Evolutionary conservation across 768 basidiomycete genomes (phyloP).

Genomic region (Dendrothele bispora): DNA sequence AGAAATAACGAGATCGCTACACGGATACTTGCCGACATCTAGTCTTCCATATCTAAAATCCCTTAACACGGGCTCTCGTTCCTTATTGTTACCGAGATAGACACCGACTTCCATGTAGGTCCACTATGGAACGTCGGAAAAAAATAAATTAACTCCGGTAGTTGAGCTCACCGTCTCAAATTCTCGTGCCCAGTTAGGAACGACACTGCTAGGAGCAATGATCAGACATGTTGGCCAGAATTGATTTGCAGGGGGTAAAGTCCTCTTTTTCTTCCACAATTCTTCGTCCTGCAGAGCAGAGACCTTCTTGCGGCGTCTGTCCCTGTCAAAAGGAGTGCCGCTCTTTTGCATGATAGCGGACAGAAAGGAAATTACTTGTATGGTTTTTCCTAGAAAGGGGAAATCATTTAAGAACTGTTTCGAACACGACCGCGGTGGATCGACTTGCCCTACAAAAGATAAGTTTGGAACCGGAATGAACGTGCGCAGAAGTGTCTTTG

Average conservation of each 20-base stretch:
- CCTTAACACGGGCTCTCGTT: conserved; percentile 55
- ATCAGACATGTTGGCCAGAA: conserved; percentile 89
- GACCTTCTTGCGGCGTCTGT: conserved; percentile 68
- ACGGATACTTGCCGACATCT: conserved; percentile 67
- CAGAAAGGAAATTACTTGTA: conserved; percentile 87
- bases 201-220: conserved; percentile 82
- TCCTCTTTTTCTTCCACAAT: conserved; percentile 51
- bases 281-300: conserved; percentile 59
- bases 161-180: conserved; percentile 64
- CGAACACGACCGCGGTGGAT: background rate
- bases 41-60: conserved; percentile 82
- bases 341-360: conserved; percentile 89
- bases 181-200: conserved; percentile 89
- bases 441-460: conserved; percentile 23
- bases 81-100: conserved; percentile 54
- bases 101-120: conserved; percentile 88
- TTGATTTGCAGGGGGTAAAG: conserved; percentile 63
- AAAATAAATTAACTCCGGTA: background rate
- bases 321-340: conserved; percentile 62
- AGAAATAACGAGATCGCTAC: background rate
- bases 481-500: conserved; percentile 4
- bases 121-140: conserved; percentile 56
- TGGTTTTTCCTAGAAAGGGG: conserved; percentile 74
- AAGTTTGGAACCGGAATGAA: background rate
- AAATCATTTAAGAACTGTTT: background rate